Evolutionary conservation across 176 grass and related monocot species (phyloP), one percentile per base, ranked within the genome.

Genomic region (Avena eriantha): DNA sequence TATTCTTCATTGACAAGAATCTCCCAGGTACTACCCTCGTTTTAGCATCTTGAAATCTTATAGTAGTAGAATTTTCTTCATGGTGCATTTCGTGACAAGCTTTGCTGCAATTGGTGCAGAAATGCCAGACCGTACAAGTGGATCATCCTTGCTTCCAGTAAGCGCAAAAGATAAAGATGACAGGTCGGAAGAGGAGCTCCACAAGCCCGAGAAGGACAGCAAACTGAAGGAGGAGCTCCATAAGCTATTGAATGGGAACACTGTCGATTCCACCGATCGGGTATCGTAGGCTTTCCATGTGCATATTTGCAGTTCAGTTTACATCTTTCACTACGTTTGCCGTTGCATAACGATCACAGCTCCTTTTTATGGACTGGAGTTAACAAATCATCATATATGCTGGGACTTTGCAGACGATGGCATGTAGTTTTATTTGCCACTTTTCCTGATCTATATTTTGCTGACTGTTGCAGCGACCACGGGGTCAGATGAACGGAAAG

Each of bases 1-100:
- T 96, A 13, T 99, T 94, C 77, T 96, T 96, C 78, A 43, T 99
- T 87, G 97, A 99, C 84, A 96, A 85, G 73, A 99, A 90, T 65
- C 85, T 99, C 53, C 87, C 92, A 86, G 97, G 97, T 94, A 88
- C 35, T 17, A 8, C 29, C 29, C 77, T 51, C 19, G 8, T 82
- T 35, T 73, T 69, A 54, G 26, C 39, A 31, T 73, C 77, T 17
- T 82, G 7, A 3, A 3, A 48, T 49, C 58, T 82, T 48, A 19
- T 58, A 77, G 34, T 35, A 35, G 35, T 36, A 36, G 1, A 18
- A 36, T 16, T 21, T 4, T 50, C 57, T 36, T 10, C 54, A n/a
- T 59, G 15, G 4, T 16, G 24, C 51, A 72, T 61, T 86, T 14
- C 54, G 13, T 77, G 51, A 82, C 35, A 82, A 59, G 8, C 16